These are phyloP conservation scores for Blastobotrys proliferans DNA, from an alignment of 1,139 yeast genomes.

Conservation along the genomic window DNA sequence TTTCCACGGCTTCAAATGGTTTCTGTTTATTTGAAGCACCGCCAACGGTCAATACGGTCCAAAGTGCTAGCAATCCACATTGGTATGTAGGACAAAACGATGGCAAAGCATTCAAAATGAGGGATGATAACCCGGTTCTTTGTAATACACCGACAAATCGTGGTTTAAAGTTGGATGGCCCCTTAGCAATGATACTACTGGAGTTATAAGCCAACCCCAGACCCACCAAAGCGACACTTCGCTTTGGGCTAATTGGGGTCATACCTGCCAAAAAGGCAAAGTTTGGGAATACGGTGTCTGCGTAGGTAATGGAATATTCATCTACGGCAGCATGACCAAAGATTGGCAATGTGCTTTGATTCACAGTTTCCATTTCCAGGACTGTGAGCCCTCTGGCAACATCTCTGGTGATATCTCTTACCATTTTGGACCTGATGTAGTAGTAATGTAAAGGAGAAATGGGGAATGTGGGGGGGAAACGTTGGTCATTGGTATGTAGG, in stretches of 20 bases:
- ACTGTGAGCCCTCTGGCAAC: slow-evolving; percentile 35
- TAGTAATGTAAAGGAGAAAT: no score
- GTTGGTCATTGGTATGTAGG: no score
- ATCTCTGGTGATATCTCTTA: slow-evolving; percentile 32
- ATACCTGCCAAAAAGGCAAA: slow-evolving; percentile 36
- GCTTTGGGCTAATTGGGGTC: slow-evolving; percentile 24
- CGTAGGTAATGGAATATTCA: slow-evolving; percentile 30
- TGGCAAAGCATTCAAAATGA: slow-evolving; percentile 24
- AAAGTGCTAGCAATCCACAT: slow-evolving; percentile 24
- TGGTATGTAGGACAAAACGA: slow-evolving; percentile 23
- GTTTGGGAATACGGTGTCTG: slow-evolving; percentile 39
- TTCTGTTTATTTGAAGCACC: slow-evolving; percentile 26
- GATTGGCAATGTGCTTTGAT: slow-evolving; percentile 25
- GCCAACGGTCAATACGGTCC: slow-evolving; percentile 29
- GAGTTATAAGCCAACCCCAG: slow-evolving; percentile 35
- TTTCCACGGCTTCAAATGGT: slow-evolving; percentile 30
- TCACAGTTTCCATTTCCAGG: slow-evolving; percentile 37
- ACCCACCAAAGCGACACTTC: slow-evolving; percentile 32
- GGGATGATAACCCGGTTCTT: slow-evolving; percentile 34
- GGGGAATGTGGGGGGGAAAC: no score
- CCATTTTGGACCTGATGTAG: no score
- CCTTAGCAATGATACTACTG: slow-evolving; percentile 15
- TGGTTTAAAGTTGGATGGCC: slow-evolving; percentile 19
- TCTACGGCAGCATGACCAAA: slow-evolving; percentile 32
- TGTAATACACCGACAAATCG: slow-evolving; percentile 38